Evolutionary conservation across 352 stramenopile genomes (phyloP), one percentile per base, ranked within the genome.

Genomic region (Phytopythium helicoides): DNA sequence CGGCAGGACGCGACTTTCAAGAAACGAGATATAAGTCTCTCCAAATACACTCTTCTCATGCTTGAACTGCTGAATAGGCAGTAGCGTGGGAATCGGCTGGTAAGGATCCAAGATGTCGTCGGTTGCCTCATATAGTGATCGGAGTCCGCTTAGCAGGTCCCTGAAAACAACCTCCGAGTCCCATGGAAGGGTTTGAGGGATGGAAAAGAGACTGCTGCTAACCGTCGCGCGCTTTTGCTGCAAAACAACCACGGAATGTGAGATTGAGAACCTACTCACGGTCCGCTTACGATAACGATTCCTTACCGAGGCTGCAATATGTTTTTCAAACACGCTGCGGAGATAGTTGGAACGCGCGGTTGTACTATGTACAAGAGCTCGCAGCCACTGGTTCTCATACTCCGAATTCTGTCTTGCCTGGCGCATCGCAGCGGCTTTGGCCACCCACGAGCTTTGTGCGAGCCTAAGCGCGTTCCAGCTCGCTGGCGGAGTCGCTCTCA

Each of bases 1-100:
- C 7, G 64, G 64, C 15, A 73, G 53, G 25, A 61, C 51, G 31
- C 62, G 63, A 39, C 60, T 70, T 35, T 70, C 64, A 1, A 69
- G 26, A 16, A 73, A 56, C 18, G 58, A 47, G 8, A 62, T 48
- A 19, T 67, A 53, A 1, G 56, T 22, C 0, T 61, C 60, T 11
- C 63, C 58, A 9, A 58, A 50, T 6, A 52, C 38, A 18, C 64
- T 31, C 28, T 52, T 45, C 15, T 61, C 47, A 0, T 64, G 46
- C 31, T 58, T 35, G 6, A 56, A 38, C 19, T 64, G 59, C 1
- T 50, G 48, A n/a, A 59, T 54, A 11, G 60, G 53, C 35, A 56
- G 61, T 12, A 56, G 50, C 34, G 56, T 35, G 47, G 61, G 39
- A 7, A 54, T 37, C 51, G 66, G 66, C 0, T 54, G 48, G 6